These are phyloP conservation scores for Lachnellula subtilissima DNA, from an alignment of 2,329 filamentous ascomycete genomes.

Conservation along the genomic window DNA sequence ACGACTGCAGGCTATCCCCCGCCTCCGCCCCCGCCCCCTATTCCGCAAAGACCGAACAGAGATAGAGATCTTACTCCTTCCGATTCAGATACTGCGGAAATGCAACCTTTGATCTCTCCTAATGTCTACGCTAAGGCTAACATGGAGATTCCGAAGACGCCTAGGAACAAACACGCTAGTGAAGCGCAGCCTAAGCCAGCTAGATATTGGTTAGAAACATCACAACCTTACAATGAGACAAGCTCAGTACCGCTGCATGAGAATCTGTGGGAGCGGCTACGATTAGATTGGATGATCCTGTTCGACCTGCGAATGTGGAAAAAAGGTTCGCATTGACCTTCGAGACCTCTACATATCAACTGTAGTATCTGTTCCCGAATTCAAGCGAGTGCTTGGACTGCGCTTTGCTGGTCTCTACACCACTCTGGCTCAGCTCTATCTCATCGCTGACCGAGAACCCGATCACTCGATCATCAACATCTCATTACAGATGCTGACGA, in stretches of 20 bases:
- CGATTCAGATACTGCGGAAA: constrained; percentile 66
- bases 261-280: constrained; percentile 82
- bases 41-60: constrained; percentile 41
- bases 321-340: constrained; percentile 84
- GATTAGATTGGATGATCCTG: constrained; percentile 88
- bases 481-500: constrained; percentile 93
- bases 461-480: constrained; percentile 99
- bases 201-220: constrained; percentile 81
- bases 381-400: constrained; percentile 88
- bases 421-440: constrained; percentile 84
- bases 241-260: constrained; percentile 68
- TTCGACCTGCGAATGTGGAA: constrained; percentile 98
- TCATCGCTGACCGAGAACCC: constrained; percentile 92
- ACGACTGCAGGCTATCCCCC: constrained; percentile 72
- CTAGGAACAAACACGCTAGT: constrained; percentile 46
- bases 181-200: constrained; percentile 57
- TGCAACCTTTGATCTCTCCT: constrained; percentile 53
- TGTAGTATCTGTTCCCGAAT: constrained; percentile 89
- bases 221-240: constrained; percentile 60
- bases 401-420: constrained; percentile 96
- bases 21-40: constrained; percentile 54
- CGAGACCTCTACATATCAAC: constrained; percentile 94
- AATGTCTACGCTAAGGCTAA: constrained; percentile 59
- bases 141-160: constrained; percentile 77
- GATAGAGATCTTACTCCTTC: constrained; percentile 64